These are phyloP conservation scores for Ceriops decandra DNA, from an alignment of 345 rosid species.

Conservation along the genomic window DNA sequence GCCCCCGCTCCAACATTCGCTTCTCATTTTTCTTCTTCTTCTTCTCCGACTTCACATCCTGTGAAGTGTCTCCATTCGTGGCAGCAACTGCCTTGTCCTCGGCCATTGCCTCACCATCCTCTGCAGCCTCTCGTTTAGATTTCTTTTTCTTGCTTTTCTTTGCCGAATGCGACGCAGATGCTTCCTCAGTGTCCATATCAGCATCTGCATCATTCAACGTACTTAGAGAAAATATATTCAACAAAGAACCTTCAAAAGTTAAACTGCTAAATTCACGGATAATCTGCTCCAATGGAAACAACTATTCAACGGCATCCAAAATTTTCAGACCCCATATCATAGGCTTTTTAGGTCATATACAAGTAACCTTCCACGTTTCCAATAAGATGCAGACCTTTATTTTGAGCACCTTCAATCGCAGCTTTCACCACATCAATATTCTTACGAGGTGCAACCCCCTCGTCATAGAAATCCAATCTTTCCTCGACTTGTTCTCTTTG, in stretches of 20 bases:
- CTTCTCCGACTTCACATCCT: slow-evolving; percentile 49
- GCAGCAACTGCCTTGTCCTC: slow-evolving; percentile 28
- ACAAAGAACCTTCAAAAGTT: background rate
- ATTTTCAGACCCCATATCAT: too few species aligned
- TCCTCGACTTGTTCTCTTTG: slow-evolving; percentile 95
- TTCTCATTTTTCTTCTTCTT: slow-evolving; percentile 50
- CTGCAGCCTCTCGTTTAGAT: slow-evolving; percentile 34
- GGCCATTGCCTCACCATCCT: slow-evolving; percentile 35
- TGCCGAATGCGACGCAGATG: slow-evolving; percentile 34
- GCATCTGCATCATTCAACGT: slow-evolving; percentile 21
- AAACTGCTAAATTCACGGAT: background rate
- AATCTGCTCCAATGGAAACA: too few species aligned
- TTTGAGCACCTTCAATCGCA: slow-evolving; percentile 48
- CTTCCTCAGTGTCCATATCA: slow-evolving; percentile 50
- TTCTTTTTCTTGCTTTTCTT: slow-evolving; percentile 69
- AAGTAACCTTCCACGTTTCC: background rate
- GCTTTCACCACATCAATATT: slow-evolving; percentile 92
- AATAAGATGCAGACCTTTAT: slow-evolving; percentile 39
- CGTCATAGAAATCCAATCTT: slow-evolving; percentile 82
- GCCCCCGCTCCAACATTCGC: slow-evolving; percentile 36
- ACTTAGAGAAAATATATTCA: background rate
- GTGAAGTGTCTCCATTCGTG: slow-evolving; percentile 35
- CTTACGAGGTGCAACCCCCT: slow-evolving; percentile 93
- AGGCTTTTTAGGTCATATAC: too few species aligned
- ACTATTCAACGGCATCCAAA: too few species aligned